Percentiles rank a stretch among this genome's conserved stretches.
These are phyloP conservation scores for Apiospora hydei DNA, from an alignment of 2,329 filamentous ascomycete species.

Conservation along the genomic window DNA sequence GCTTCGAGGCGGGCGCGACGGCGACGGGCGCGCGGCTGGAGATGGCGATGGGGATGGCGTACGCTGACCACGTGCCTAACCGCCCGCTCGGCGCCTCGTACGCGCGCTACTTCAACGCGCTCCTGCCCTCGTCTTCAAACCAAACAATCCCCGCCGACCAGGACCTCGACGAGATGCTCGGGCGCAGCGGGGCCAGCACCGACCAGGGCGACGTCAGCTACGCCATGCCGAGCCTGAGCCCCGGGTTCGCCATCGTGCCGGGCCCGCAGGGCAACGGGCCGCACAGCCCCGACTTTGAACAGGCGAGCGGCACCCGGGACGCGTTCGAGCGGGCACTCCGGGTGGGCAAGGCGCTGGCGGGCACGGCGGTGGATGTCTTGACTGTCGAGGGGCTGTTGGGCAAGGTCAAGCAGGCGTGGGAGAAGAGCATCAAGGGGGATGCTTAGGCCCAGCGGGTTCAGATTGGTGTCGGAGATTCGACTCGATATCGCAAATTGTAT, in stretches of 20 bases:
- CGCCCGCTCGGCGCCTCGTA: slow-evolving; percentile 54
- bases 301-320: slow-evolving; percentile 55
- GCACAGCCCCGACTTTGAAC: slow-evolving; percentile 61
- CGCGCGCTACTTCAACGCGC: slow-evolving; percentile 52
- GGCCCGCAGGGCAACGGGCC: slow-evolving; percentile 53
- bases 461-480: neutral
- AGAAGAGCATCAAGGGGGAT: slow-evolving; percentile 36
- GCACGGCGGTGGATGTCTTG: slow-evolving; percentile 56
- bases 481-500: neutral
- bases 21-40: slow-evolving; percentile 58
- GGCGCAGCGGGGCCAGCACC: slow-evolving; percentile 59
- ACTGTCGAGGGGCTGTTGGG: slow-evolving; percentile 49
- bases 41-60: slow-evolving; percentile 51
- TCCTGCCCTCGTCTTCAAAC: slow-evolving; percentile 36
- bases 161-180: slow-evolving; percentile 50
- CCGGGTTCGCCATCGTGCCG: slow-evolving; percentile 59
- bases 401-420: slow-evolving; percentile 50
- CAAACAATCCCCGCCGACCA: slow-evolving; percentile 45
- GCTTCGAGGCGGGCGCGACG: slow-evolving; percentile 55
- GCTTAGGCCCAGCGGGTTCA: neutral
- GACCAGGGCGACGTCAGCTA: slow-evolving; percentile 68
- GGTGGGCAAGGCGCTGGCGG: slow-evolving; percentile 56
- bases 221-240: slow-evolving; percentile 61
- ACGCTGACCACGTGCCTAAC: slow-evolving; percentile 64
- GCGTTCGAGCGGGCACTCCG: slow-evolving; percentile 55